Percentiles rank a stretch among this genome's conserved stretches.
Evolutionary conservation across 2,329 filamentous ascomycete species (phyloP).

Genomic region (Phyllosticta citriasiana): DNA sequence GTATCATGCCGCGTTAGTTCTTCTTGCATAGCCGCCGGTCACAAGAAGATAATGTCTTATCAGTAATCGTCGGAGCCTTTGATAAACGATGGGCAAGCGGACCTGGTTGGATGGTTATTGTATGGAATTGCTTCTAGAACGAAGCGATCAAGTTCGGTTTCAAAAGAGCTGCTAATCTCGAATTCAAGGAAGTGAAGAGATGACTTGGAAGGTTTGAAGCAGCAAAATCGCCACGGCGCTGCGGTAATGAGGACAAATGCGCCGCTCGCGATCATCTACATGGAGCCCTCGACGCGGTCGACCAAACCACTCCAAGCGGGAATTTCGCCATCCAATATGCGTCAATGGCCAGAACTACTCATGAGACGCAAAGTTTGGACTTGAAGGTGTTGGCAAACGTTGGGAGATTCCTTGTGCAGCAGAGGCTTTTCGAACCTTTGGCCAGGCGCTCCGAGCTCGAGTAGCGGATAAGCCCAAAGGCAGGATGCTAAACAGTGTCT

Average conservation of each 20-base stretch:
- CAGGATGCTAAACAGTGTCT: constrained; percentile 4
- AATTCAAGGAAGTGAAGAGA: not conserved
- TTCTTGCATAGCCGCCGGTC: not conserved
- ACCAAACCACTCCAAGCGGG: too few relatives aligned
- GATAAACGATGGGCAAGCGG: not conserved
- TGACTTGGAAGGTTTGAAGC: not conserved
- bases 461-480: not conserved
- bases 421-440: not conserved
- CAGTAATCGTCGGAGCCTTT: not conserved
- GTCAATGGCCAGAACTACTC: too few relatives aligned
- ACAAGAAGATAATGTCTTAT: not conserved
- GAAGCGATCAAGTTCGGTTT: not conserved
- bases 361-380: too few relatives aligned
- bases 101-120: not conserved
- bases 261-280: too few relatives aligned
- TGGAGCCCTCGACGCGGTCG: too few relatives aligned
- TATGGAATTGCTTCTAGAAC: not conserved
- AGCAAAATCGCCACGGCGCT: too few relatives aligned
- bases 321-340: too few relatives aligned
- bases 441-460: not conserved
- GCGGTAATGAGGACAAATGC: too few relatives aligned
- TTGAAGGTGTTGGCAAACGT: not conserved
- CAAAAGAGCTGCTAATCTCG: not conserved
- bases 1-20: not conserved
- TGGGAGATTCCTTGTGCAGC: not conserved